Percentiles rank a stretch among this genome's conserved stretches.
Conservation (phyloP, 176 grass and related monocot genomes). For the Elaeis guineensis region DNA sequence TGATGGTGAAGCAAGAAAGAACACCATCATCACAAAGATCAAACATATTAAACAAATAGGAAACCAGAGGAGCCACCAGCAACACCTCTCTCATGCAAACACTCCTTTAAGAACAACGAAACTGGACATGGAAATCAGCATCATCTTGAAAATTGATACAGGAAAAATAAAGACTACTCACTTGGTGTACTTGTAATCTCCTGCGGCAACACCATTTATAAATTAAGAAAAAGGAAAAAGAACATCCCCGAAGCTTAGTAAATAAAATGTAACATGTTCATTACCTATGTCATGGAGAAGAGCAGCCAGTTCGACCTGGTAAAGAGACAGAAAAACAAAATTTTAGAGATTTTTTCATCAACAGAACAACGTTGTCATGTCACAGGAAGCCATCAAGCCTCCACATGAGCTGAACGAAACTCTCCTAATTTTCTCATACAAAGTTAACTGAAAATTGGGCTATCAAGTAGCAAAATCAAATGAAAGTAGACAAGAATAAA, state of each 20-base stretch:
- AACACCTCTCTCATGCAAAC: too few species aligned
- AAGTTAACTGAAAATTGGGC: too few species aligned
- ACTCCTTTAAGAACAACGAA: too few species aligned
- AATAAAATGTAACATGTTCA: background rate
- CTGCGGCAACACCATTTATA: slow-evolving; percentile 23
- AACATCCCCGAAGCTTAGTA: background rate
- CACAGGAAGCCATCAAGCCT: too few species aligned
- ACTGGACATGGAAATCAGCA: too few species aligned
- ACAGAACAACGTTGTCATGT: background rate
- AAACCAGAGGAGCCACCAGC: too few species aligned
- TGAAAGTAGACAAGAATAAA: too few species aligned
- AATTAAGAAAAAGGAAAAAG: too few species aligned
- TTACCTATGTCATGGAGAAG: slow-evolving; percentile 90
- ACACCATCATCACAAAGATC: background rate
- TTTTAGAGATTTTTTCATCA: background rate
- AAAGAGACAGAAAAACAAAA: slow-evolving; percentile 8
- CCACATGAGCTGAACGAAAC: too few species aligned
- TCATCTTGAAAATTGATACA: background rate
- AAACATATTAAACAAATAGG: background rate
- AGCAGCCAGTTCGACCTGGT: slow-evolving; percentile 75
- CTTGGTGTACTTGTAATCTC: slow-evolving; percentile 96
- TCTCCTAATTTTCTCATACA: too few species aligned
- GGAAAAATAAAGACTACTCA: slow-evolving; percentile 22
- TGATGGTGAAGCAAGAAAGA: background rate
- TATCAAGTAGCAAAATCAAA: too few species aligned